Conservation (phyloP, 1,139 yeast genomes). For the Pichia cactophila region DNA sequence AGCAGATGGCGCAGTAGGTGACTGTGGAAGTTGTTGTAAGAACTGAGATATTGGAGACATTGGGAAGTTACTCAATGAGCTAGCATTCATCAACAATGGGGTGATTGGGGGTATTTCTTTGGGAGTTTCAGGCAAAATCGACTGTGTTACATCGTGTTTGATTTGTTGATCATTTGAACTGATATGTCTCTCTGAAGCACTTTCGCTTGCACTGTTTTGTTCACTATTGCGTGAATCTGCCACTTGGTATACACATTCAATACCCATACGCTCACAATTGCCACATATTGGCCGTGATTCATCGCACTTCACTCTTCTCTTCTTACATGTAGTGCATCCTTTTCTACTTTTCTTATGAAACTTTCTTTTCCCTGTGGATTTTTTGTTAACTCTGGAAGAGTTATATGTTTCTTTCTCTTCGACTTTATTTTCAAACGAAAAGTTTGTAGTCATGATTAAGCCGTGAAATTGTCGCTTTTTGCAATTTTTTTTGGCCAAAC, state of each 20-base stretch:
- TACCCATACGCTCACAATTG: conserved; percentile 70
- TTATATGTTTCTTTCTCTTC: not conserved
- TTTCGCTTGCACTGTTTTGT: not conserved
- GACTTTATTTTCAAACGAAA: not conserved
- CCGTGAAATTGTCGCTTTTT: not conserved
- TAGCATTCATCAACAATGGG: conserved; percentile 2
- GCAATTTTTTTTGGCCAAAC: not conserved
- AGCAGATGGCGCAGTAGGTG: conserved; percentile 9
- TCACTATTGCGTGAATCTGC: not conserved
- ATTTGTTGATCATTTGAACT: not conserved
- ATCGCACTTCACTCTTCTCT: conserved; percentile 86
- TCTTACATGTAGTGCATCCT: conserved; percentile 86
- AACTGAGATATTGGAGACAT: conserved; percentile 14
- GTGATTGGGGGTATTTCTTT: not conserved
- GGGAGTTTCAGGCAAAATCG: not conserved
- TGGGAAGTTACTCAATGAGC: conserved; percentile 4
- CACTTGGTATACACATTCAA: conserved; percentile 56
- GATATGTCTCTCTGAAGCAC: not conserved
- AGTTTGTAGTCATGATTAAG: conserved; percentile 1
- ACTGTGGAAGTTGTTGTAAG: conserved; percentile 10
- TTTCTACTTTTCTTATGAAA: conserved; percentile 81
- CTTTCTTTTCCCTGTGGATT: conserved; percentile 49
- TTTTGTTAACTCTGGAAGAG: conserved; percentile 20
- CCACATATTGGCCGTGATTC: conserved; percentile 73
- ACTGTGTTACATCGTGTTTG: not conserved